Evolutionary conservation across 495 filamentous ascomycete genomes (phyloP), one percentile per base, ranked within the genome.

Genomic region (Talaromyces proteolyticus): DNA sequence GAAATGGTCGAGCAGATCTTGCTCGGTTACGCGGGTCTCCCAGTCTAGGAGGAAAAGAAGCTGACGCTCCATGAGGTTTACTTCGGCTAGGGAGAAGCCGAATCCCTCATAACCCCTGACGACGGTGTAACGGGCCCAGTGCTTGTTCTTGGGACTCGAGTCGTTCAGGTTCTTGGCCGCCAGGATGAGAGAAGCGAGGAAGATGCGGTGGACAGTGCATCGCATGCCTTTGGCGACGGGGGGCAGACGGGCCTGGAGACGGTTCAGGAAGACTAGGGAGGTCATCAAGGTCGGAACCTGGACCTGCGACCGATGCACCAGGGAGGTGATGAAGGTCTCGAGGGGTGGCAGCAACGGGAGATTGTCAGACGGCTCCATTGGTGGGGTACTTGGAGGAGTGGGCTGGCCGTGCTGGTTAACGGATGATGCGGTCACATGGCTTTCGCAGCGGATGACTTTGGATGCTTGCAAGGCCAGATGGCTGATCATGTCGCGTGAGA

Each of bases 101-200:
- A 97, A 98, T 49, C 73, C 80, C 42, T 88, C 86, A 62, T 71
- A 86, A 42, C 84, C 85, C 56, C 84, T 80, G 50, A 93, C 83
- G 37, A 70, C 67, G 45, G 87, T 92, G 75, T 97, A 98, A 51
- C 79, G 82, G 22, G 93, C 91, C 93, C 93, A 98, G 75, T 98
- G 93, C 82, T 96, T 97, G 80, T 98, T 98, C 85, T 97, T 97
- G 45, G 94, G 93, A 21, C 90, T 95, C 43, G 91, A 95, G 72
- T 89, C 86, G 58, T 89, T 89, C 42, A 89, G 65, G 60, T 89
- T 87, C 76, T 89, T 89, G 7, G 86, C 85, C 7, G 86, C 82
- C 23, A 89, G 78, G 53, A 89, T 89, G 50, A 89, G 77, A 8
- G 84, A 80, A n/a, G 86, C 86, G 18, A 89, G 80, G 69, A 89